Evolutionary conservation across 75 land plant genomes (phyloP), one percentile per base, ranked within the genome.

Genomic region (Picea sitchensis): DNA sequence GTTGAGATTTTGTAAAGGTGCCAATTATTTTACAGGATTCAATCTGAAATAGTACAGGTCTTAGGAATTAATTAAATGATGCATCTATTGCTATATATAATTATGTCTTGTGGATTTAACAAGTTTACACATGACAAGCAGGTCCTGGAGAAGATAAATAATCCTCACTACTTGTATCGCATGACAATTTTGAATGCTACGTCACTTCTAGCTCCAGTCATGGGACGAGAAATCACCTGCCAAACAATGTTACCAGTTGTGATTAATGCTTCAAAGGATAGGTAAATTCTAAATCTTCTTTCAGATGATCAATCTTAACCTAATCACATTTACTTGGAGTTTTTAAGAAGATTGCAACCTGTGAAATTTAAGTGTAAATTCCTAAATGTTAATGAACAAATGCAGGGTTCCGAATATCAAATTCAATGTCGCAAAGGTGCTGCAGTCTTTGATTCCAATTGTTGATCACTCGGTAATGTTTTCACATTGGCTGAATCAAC

Each of bases 401-500:
- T 68, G 41, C 97, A 96, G 99, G 84, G 98, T 96, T 11, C 99
- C 99, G 77, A 96, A 96, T 75, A 94, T 96, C 79, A 96, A 96
- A 79, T 96, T 96, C 84, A 96, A 96, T 83, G 99, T 94, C 54
- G 99, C 99, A 23, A 96, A 96, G 83, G 94, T 96, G 71, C 84
- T 96, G 63, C 94, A 96, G 83, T 89, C 99, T 31, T 82, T 96
- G 73, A 79, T 92, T 73, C 92, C 98, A 13, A 91, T 94, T 30
- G 94, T 96, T 60, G 99, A 94, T 78, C 84, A 88, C 15, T 80
- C 94, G 47, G 99, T 96, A 88, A 86, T 76, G 21, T 67, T 73
- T 62, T 26, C 61, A 58, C 3, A 41, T 7, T 32, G 36, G 5
- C 20, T 61, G 44, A 61, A 61, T 63, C 11, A 36, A 32, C 14